Percentiles rank a stretch among this genome's conserved stretches.
phyloP scores from a whole-genome alignment of 2,329 filamentous ascomycete genomes.

The Hymenoscyphus scutula region DNA sequence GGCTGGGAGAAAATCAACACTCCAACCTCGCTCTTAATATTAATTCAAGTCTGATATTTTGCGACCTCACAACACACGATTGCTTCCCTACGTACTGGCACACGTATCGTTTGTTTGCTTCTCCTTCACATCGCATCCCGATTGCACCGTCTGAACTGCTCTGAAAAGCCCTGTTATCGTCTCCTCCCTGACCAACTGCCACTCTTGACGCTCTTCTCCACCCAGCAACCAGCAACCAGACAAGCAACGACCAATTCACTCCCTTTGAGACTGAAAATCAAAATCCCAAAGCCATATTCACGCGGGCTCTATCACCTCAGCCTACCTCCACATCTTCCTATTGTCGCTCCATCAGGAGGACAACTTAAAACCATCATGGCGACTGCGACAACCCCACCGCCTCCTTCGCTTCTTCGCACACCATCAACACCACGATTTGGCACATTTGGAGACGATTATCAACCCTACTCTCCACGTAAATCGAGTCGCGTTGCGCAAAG shows the following conservation, averaged over 20 bases:
- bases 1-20: slow-evolving; percentile 5
- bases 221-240: slow-evolving; percentile 2
- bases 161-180: not conserved
- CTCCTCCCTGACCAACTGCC: not conserved
- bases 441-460: slow-evolving; percentile 61
- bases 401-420: slow-evolving; percentile 55
- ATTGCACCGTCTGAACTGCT: not conserved
- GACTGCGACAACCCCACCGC: slow-evolving; percentile 55
- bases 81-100: slow-evolving; percentile 7
- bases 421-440: slow-evolving; percentile 69
- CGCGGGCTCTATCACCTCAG: not conserved
- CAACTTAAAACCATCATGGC: slow-evolving; percentile 28
- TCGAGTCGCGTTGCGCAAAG: slow-evolving; percentile 62
- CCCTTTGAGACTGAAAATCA: not conserved
- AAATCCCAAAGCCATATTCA: not conserved
- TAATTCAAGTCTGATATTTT: not conserved
- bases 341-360: not conserved
- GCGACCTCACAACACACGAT: not conserved
- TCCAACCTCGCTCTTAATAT: slow-evolving; percentile 4
- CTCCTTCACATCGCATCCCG: too few relatives aligned
- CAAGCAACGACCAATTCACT: not conserved
- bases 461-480: slow-evolving; percentile 71
- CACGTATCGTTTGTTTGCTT: slow-evolving; percentile 3
- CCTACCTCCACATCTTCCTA: not conserved
- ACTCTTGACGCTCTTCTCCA: not conserved